A percentile compares a stretch with the other conserved stretches of the same genome.
Evolutionary conservation across 805 yeast species (phyloP).

Genomic region (Saturnispora saitoi): DNA sequence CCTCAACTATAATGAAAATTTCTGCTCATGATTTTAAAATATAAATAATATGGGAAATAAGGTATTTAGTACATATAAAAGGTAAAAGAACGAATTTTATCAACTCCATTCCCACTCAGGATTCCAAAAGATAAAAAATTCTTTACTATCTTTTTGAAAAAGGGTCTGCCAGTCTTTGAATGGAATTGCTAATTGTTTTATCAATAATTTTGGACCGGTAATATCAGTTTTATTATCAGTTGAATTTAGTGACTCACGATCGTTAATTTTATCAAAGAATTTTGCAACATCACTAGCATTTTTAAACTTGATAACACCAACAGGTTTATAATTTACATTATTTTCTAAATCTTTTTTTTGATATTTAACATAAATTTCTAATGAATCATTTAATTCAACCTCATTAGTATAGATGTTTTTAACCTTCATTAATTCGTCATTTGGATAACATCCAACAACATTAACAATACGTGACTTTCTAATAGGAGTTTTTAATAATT

Average conservation of each 20-base stretch:
- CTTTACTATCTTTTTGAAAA: background rate
- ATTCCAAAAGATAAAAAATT: background rate
- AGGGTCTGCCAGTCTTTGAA: background rate
- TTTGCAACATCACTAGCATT: background rate
- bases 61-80: background rate
- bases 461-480: background rate
- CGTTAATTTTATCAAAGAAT: constrained; percentile 1
- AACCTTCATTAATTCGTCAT: constrained; percentile 3
- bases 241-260: background rate
- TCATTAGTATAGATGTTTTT: constrained; percentile 3
- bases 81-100: background rate
- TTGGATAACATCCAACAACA: constrained; percentile 11
- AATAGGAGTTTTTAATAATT: background rate
- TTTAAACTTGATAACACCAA: constrained; percentile 5
- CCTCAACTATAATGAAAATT: background rate
- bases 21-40: background rate
- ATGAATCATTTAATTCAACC: constrained; percentile 7
- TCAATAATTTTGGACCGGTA: background rate
- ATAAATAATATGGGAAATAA: no score
- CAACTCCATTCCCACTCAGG: background rate
- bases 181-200: background rate
- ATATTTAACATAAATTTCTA: constrained; percentile 11
- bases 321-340: background rate
- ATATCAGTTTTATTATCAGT: background rate
- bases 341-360: background rate